Conservation (phyloP, 768 basidiomycete species). For the Lyophyllum semitale region DNA sequence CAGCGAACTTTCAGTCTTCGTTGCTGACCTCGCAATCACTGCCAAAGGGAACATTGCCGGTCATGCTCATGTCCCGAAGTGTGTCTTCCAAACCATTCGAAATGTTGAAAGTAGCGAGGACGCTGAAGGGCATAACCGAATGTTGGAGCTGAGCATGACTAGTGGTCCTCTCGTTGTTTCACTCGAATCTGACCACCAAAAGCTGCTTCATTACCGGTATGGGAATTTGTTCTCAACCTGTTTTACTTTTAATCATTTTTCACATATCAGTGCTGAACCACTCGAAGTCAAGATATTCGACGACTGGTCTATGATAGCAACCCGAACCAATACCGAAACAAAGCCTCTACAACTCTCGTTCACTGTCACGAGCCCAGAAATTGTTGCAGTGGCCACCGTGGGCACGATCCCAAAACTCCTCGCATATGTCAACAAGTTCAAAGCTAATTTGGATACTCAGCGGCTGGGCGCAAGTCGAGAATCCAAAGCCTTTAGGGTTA, state of each 20-base stretch:
- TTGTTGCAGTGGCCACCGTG: conserved; percentile 68
- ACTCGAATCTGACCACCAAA: conserved; percentile 77
- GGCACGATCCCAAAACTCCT: conserved; percentile 79
- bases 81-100: conserved; percentile 75
- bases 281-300: conserved; percentile 74
- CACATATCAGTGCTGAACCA: conserved; percentile 66
- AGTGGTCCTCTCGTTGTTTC: conserved; percentile 67
- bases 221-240: conserved; percentile 20
- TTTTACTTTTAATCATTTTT: not conserved
- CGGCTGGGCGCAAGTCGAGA: conserved; percentile 76
- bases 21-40: conserved; percentile 64
- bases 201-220: conserved; percentile 74
- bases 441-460: conserved; percentile 70
- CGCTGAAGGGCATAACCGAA: conserved; percentile 41
- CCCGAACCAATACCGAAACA: conserved; percentile 40
- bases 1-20: conserved; percentile 65
- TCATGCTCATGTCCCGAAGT: conserved; percentile 61
- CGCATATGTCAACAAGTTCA: conserved; percentile 74
- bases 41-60: conserved; percentile 79
- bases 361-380: conserved; percentile 67
- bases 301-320: conserved; percentile 69
- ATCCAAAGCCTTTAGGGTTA: conserved; percentile 75
- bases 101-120: conserved; percentile 44
- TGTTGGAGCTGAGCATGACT: conserved; percentile 76
- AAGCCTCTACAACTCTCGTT: conserved; percentile 72